Percentiles rank a stretch among this genome's conserved stretches.
phyloP scores from a whole-genome alignment of 768 basidiomycete species.

The Termitomyces sp. region DNA sequence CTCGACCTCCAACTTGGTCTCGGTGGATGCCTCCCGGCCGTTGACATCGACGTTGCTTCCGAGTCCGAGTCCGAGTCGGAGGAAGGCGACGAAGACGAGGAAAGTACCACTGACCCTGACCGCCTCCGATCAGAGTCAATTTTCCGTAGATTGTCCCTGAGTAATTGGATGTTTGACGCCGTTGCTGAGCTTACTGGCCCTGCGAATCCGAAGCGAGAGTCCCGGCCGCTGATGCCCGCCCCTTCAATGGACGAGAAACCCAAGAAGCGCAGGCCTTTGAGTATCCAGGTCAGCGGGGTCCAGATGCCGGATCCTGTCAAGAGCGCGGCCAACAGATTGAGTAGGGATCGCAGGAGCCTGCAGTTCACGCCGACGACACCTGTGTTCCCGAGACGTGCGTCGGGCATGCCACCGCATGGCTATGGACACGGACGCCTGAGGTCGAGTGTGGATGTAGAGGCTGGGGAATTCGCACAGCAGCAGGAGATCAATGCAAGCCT shows the following conservation, averaged over 20 bases:
- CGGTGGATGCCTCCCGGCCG: slow-evolving; percentile 45
- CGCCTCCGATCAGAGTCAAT: slow-evolving; percentile 28
- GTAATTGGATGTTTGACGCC: slow-evolving; percentile 85
- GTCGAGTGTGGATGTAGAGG: slow-evolving; percentile 13
- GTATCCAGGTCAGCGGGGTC: slow-evolving; percentile 13
- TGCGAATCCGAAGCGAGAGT: slow-evolving; percentile 15
- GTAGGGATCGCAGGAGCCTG: slow-evolving; percentile 43
- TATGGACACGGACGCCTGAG: not conserved
- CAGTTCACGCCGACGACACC: slow-evolving; percentile 61
- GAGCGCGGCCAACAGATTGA: not conserved
- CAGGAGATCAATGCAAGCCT: slow-evolving; percentile 30
- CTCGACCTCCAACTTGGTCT: slow-evolving; percentile 46
- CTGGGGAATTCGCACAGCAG: slow-evolving; percentile 35
- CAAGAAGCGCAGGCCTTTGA: slow-evolving; percentile 14
- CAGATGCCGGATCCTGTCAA: not conserved
- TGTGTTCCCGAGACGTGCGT: slow-evolving; percentile 21
- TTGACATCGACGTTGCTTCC: slow-evolving; percentile 42
- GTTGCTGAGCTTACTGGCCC: slow-evolving; percentile 54
- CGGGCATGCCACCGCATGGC: slow-evolving; percentile 5
- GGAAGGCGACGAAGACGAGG: slow-evolving; percentile 37
- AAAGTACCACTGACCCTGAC: slow-evolving; percentile 18
- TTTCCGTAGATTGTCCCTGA: slow-evolving; percentile 55
- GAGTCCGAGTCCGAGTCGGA: slow-evolving; percentile 9
- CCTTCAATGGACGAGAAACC: slow-evolving; percentile 16
- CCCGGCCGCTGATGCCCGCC: slow-evolving; percentile 29